A percentile compares a stretch with the other conserved stretches of the same genome.
phyloP scores from a whole-genome alignment of 805 yeast species.

The Candida corydali region DNA sequence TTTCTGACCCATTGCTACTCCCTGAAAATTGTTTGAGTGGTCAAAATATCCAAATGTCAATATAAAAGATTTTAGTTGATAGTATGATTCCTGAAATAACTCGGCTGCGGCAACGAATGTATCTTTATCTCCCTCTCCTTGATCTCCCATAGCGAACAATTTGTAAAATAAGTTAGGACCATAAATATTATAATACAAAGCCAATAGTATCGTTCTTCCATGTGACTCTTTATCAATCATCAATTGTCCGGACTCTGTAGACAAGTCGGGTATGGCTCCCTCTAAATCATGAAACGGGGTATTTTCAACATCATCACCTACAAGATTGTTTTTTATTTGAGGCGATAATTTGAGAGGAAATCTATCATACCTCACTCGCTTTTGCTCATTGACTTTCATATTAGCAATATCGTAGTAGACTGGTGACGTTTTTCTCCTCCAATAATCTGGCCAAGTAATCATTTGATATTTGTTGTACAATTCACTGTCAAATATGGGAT shows the following conservation, averaged over 20 bases:
- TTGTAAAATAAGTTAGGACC: constrained; percentile 62
- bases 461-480: constrained; percentile 28
- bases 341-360: constrained; percentile 19
- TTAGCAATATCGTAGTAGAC: constrained; percentile 41
- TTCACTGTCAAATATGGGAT: constrained; percentile 23
- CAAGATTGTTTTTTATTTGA: constrained; percentile 10
- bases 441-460: constrained; percentile 43
- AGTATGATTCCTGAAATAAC: constrained; percentile 30
- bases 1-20: constrained; percentile 35
- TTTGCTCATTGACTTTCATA: constrained; percentile 22
- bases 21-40: constrained; percentile 22
- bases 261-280: constrained; percentile 65
- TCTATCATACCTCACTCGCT: constrained; percentile 24
- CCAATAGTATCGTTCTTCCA: constrained; percentile 51
- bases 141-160: constrained; percentile 52
- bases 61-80: constrained; percentile 39
- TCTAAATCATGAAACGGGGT: constrained; percentile 59
- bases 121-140: constrained; percentile 37
- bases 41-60: constrained; percentile 28
- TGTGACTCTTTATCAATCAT: constrained; percentile 56
- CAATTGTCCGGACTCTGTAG: constrained; percentile 69
- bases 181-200: constrained; percentile 61
- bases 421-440: constrained; percentile 37
- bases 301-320: constrained; percentile 10
- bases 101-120: constrained; percentile 33